Evolutionary conservation across 305 asterid genomes (phyloP), one percentile per base, ranked within the genome.

Genomic region (Lippia alba): DNA sequence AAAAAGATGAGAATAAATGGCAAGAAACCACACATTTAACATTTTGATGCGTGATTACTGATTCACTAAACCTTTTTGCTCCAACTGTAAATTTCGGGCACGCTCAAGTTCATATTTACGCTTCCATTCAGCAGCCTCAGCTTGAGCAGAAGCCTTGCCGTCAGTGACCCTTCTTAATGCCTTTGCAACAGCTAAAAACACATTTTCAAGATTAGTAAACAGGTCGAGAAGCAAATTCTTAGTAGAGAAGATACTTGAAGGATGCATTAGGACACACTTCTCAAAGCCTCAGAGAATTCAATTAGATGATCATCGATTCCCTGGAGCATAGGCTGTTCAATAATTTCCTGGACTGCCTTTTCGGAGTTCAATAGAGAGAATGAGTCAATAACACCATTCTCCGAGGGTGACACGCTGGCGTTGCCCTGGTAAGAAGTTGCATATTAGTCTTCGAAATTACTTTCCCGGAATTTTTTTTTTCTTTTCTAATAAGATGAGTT

Each of bases 41-140:
- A 56, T 20, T 24, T 56, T 56, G 61, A 56, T 15, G 61, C 61
- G 30, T 30, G 61, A 14, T 56, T 56, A 9, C 33, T 24, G 17
- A 20, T 36, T 56, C 17, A 12, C 30, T 44, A 44, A 44, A 83
- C 92, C 96, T 80, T 76, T 80, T 51, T 64, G 67, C 74, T 84
- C 87, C 61, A 84, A 78, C 75, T 80, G 86, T 78, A 71, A 66
- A 80, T 80, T 82, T 8, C 84, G 92, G 11, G 69, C 79, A 83
- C 79, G 81, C 81, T 89, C 91, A 70, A 86, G 60, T 77, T 89
- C 96, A 76, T 86, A 89, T 70, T 78, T 89, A 30, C 92, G 90
- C 80, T 89, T 89, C 96, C 96, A 89, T 74, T 86, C 96, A 56
- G 90, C 82, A 55, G 92, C 96, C 86, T 89, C 96, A 56, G 92